Evolutionary conservation across 164 flowering plant genomes (phyloP), one percentile per base, ranked within the genome.

Genomic region (Kalanchoe fedtschenkoi): DNA sequence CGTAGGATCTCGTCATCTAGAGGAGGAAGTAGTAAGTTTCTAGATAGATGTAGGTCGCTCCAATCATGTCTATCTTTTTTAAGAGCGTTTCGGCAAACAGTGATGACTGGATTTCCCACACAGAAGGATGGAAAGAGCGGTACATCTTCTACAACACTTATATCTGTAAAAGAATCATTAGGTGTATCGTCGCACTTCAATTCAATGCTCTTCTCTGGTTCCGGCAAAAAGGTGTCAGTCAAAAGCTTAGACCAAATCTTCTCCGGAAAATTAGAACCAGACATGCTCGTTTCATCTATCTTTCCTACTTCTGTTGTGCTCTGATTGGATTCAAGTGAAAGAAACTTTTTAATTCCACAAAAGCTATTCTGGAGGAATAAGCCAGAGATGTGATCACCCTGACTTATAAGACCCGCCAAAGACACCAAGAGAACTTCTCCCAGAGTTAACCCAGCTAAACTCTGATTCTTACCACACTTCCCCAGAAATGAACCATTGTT

Each of bases 391-490:
- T 81, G 95, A 76, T 83, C 85, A 56, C 91, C 86, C 63, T 88
- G 75, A 68, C 86, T 92, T 55, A 85, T 67, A 61, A 95, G 85
- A 72, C 84, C 93, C 24, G 80, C 79, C 65, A 95, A 66, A 19
- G 97, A 87, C 61, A 91, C 66, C 71, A 82, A 81, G 65, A 95
- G 88, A 54, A 78, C 70, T 74, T 95, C 99, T 22, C 89, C 74
- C 70, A 95, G 74, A n/a, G 95, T 85, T 62, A 95, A 74, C 19
- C 87, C 82, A 16, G 72, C 75, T 22, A 75, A 63, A 60, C 74
- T 71, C 64, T 62, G 66, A 19, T 62, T 58, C 34, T 13, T 44
- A 65, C 62, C 54, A 33, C 53, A 57, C 67, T 66, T 61, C 9
- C 61, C 55, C 37, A 37, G 26, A 34, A 57, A 38, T 38, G 15